Base-by-base conservation (phyloP, 192 early-diverging fungal species). In the Oehlia diaphana region DNA sequence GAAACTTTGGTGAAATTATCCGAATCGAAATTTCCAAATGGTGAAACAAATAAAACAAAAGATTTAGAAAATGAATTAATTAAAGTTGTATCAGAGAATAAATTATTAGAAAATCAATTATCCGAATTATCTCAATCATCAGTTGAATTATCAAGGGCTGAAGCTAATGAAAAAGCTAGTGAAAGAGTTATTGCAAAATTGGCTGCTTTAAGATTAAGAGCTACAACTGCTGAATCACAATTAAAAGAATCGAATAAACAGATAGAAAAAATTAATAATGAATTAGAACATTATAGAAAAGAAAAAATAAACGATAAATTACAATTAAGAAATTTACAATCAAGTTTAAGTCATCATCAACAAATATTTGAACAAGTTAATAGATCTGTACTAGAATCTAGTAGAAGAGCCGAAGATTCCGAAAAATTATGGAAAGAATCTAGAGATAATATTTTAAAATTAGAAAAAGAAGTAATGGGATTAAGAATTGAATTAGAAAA, bases 31-130 rank as follows among this genome's bases (percentile, higher is more conserved):
- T 58, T 86, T 33, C 75, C 83, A 6, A 35, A 61, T 1, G 78
- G 85, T 1, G 89, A 90, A 75, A 74, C 78, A 10, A 80, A 79
- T 16, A 81, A 86, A 33, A 81, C 83, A 0, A 23, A 47, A 19
- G 82, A 86, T 39, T 74, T 90, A 10, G 87, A 90, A 67, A 81
- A 83, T 21, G 64, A 84, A 63, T 74, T 90, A 73, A 69, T 81
- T 7, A 23, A 70, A 8, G 82, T 84, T 3, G 76, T 87, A 21
- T 79, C 77, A 23, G 86, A 89, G 31, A 76, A 86, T 33, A 86
- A 87, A 21, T 63, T 42, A 14, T 79, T 80, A 39, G 73, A 83
- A 72, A 63, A 76, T 7, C 81, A 83, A 70, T 77, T 86, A 42
- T 76, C 74, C 13, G 84, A 90, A 66, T 83, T 83, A 28, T 84